Evolutionary conservation across 179 eudicot species (phyloP).

Genomic region (Silene coronaria): DNA sequence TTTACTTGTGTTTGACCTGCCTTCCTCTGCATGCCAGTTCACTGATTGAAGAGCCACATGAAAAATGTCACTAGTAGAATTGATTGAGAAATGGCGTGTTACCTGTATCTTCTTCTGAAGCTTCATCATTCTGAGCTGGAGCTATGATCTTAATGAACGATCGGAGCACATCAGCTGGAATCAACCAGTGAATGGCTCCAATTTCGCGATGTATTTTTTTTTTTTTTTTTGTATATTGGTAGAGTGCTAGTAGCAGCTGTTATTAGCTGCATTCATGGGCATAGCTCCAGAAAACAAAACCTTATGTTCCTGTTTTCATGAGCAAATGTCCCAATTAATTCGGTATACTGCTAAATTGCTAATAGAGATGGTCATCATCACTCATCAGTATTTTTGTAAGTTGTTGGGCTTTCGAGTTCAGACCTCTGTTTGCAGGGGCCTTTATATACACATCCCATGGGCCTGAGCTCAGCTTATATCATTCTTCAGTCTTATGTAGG

Average conservation of each 20-base stretch:
- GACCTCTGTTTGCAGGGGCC: no score
- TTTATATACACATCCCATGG: background rate
- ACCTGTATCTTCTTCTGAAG: constrained; percentile 11
- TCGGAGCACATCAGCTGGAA: background rate
- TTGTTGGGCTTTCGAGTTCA: background rate
- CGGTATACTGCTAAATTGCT: background rate
- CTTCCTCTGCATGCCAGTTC: constrained; percentile 17
- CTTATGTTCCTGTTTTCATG: constrained; percentile 8
- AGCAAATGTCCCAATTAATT: constrained; percentile 9
- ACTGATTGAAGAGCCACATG: constrained; percentile 17
- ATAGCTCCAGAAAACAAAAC: constrained; percentile 11
- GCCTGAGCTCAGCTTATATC: background rate
- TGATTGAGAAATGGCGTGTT: constrained; percentile 1
- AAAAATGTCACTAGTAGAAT: constrained; percentile 5
- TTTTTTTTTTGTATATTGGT: constrained; percentile 25
- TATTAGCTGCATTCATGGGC: constrained; percentile 18
- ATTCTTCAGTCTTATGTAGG: background rate
- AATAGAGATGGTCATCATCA: background rate
- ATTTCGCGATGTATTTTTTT: background rate
- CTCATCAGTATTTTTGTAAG: no score
- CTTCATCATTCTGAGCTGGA: background rate
- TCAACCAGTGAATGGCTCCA: background rate
- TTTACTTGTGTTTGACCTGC: background rate
- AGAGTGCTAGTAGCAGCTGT: constrained; percentile 8
- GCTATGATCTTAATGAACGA: background rate